Evolutionary conservation across 1,284 basidiomycete genomes (phyloP).

Genomic region (Boletellus deceptivus): DNA sequence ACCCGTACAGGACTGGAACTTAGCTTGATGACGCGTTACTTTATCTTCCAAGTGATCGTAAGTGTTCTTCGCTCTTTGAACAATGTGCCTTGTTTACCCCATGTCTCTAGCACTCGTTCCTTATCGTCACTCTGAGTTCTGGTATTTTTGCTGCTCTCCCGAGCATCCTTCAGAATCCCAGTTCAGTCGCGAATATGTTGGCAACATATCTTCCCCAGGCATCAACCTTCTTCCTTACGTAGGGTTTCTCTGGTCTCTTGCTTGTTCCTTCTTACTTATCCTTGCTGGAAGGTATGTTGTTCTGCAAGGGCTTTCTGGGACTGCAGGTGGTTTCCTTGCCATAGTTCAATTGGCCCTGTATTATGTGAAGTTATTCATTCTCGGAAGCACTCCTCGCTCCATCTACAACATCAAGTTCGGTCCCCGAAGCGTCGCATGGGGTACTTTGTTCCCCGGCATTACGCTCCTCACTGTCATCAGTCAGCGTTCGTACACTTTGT

Average conservation of each 20-base stretch:
- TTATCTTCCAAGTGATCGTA: constrained; percentile 88
- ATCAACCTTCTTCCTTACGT: constrained; percentile 94
- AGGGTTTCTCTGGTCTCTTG: constrained; percentile 32
- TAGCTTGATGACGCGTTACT: constrained; percentile 88
- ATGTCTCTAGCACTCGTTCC: constrained; percentile 72
- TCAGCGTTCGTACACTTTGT: constrained; percentile 37
- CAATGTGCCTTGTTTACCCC: not conserved
- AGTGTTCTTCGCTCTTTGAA: constrained; percentile 31
- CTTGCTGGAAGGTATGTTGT: constrained; percentile 50
- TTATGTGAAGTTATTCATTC: constrained; percentile 81
- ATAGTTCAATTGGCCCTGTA: constrained; percentile 76
- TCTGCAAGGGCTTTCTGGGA: constrained; percentile 71
- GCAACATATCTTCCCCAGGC: constrained; percentile 79
- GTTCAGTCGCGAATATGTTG: constrained; percentile 62
- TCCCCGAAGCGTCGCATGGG: constrained; percentile 72
- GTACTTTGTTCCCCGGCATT: constrained; percentile 77
- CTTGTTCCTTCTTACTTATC: not conserved
- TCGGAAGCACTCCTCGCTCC: constrained; percentile 89
- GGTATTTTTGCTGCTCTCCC: constrained; percentile 76
- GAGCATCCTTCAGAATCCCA: constrained; percentile 60
- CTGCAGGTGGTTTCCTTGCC: constrained; percentile 80
- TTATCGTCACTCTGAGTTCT: constrained; percentile 80
- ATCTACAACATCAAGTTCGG: constrained; percentile 78
- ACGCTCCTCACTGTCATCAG: constrained; percentile 80
- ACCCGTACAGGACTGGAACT: constrained; percentile 82